Evolutionary conservation across 2,329 filamentous ascomycete species (phyloP).

Genomic region (Biscogniauxia sp.): DNA sequence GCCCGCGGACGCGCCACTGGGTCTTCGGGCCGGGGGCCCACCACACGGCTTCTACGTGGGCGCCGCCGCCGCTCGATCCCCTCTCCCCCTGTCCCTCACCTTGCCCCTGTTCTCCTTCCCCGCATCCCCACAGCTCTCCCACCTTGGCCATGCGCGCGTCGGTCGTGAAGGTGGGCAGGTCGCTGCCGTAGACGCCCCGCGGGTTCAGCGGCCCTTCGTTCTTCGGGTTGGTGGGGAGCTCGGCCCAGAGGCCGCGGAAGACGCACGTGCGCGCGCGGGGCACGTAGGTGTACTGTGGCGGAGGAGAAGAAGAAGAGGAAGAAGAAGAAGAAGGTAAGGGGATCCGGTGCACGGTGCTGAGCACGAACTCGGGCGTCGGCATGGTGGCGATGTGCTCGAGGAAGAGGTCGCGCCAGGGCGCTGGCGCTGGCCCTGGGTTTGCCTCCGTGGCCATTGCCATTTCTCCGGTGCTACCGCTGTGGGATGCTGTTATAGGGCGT

Average conservation of each 20-base stretch:
- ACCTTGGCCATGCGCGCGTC: conserved; percentile 87
- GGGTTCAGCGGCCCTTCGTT: conserved; percentile 74
- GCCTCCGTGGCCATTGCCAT: conserved; percentile 15
- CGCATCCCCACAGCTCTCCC: conserved; percentile 54
- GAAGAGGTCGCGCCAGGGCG: conserved; percentile 55
- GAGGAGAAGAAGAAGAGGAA: neutral
- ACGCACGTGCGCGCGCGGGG: conserved; percentile 76
- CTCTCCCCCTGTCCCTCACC: conserved; percentile 28
- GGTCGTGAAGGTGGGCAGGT: conserved; percentile 80
- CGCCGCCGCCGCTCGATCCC: conserved; percentile 63
- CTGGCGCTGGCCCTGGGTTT: conserved; percentile 32
- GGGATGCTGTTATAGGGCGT: neutral
- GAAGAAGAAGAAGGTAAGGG: conserved; percentile 9
- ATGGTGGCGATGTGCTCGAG: conserved; percentile 49
- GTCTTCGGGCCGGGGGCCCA: conserved; percentile 70
- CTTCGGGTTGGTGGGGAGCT: conserved; percentile 67
- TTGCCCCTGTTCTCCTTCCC: conserved; percentile 29
- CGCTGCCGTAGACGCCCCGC: conserved; percentile 63
- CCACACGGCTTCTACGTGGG: conserved; percentile 65
- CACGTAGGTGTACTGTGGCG: conserved; percentile 37
- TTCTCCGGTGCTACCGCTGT: conserved; percentile 7
- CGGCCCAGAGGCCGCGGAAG: conserved; percentile 80
- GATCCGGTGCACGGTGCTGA: conserved; percentile 48
- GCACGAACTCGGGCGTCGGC: conserved; percentile 47
- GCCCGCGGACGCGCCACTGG: conserved; percentile 84